These are phyloP conservation scores for Verticillium dahliae DNA, from an alignment of 2,329 filamentous ascomycete genomes.

Conservation along the genomic window DNA sequence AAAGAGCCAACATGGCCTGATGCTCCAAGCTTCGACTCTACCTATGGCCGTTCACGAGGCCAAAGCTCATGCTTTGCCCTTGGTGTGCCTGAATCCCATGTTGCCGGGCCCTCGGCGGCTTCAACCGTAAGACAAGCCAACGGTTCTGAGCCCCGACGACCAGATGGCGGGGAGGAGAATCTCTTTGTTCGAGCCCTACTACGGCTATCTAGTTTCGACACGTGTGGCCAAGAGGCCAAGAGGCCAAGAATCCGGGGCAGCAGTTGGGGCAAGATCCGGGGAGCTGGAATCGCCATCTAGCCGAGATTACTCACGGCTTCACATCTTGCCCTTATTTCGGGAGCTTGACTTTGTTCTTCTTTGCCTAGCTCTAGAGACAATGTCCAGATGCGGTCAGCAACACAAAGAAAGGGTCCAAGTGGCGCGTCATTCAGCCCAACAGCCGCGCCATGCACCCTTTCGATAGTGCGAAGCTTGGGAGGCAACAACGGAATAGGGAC, in stretches of 20 bases:
- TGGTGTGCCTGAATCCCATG: not conserved
- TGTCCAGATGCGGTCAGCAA: not conserved
- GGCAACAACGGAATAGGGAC: not conserved
- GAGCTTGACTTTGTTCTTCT: not conserved
- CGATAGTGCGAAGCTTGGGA: not conserved
- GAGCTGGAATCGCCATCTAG: not conserved
- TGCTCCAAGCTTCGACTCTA: not conserved
- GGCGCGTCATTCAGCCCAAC: not conserved
- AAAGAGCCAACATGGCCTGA: not conserved
- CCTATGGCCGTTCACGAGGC: not conserved
- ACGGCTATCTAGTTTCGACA: not conserved
- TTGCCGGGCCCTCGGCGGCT: not conserved
- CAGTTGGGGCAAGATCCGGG: not conserved
- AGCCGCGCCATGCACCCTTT: not conserved
- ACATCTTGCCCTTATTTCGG: not conserved
- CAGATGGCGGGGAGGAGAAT: not conserved
- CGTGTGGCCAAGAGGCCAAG: not conserved
- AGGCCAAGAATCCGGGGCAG: not conserved
- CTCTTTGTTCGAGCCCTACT: not conserved
- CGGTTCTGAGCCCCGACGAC: not conserved
- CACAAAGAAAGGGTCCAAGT: not conserved
- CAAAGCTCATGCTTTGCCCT: not conserved
- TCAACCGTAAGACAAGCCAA: not conserved
- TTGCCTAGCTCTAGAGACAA: not conserved
- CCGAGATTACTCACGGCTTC: not conserved